Conservation (phyloP, 2,329 filamentous ascomycete genomes). For the Claviceps sp. region DNA sequence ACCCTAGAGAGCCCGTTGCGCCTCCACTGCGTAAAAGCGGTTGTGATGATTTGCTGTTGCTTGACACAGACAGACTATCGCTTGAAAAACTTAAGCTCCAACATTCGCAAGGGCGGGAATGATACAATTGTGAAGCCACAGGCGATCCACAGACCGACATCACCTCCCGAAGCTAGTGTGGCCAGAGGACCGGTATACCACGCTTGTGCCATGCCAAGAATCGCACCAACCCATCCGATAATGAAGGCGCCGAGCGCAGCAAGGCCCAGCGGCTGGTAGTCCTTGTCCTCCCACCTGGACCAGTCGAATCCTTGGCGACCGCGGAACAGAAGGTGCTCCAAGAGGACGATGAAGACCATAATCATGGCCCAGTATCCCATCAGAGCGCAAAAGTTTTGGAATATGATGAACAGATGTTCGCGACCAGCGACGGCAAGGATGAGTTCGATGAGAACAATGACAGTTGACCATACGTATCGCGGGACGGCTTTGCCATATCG, state of each 20-base stretch:
- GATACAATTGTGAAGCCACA: constrained; percentile 46
- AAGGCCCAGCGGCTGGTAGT: constrained; percentile 28
- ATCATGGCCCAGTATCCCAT: constrained; percentile 43
- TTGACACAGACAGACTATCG: constrained; percentile 7
- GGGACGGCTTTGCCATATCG: constrained; percentile 39
- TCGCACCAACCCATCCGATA: constrained; percentile 33
- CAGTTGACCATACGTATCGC: constrained; percentile 38
- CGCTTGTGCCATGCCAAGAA: constrained; percentile 43
- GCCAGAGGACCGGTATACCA: constrained; percentile 48
- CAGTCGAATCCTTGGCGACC: constrained; percentile 27
- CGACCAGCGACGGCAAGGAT: constrained; percentile 41
- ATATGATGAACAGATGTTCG: constrained; percentile 36
- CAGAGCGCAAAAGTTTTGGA: constrained; percentile 39
- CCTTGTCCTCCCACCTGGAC: constrained; percentile 31
- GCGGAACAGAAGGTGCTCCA: constrained; percentile 31
- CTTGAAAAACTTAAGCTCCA: constrained; percentile 16
- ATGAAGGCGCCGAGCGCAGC: constrained; percentile 31
- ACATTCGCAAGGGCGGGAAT: constrained; percentile 15
- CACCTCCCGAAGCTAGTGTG: constrained; percentile 34
- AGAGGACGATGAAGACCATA: constrained; percentile 33
- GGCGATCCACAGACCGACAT: constrained; percentile 43
- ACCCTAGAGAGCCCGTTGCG: no score
- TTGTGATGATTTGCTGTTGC: no score
- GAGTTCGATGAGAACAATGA: constrained; percentile 40
- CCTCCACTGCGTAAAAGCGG: no score